Evolutionary conservation across 345 rosid species (phyloP).

Genomic region (Cardamine chenopodiifolia): DNA sequence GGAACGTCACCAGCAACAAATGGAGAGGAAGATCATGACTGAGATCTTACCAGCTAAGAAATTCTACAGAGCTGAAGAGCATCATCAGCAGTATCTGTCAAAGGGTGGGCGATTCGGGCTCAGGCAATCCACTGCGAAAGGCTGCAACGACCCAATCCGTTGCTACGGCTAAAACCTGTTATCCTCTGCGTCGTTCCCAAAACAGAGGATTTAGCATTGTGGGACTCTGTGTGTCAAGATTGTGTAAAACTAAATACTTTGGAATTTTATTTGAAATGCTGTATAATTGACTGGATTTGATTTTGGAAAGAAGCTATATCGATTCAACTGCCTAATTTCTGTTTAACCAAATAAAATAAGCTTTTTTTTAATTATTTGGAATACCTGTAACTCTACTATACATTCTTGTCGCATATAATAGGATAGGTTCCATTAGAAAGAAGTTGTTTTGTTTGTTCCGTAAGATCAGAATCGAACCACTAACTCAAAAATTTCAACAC

Average conservation of each 20-base stretch:
- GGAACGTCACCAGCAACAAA: slow-evolving; percentile 63
- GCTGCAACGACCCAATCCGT: slow-evolving; percentile 88
- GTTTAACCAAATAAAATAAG: too few species aligned
- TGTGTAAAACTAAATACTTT: slow-evolving; percentile 2
- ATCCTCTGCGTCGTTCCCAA: background rate
- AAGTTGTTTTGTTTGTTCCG: too few species aligned
- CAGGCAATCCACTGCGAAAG: slow-evolving; percentile 74
- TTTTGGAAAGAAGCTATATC: too few species aligned
- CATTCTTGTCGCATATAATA: too few species aligned
- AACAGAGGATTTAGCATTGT: slow-evolving; percentile 10
- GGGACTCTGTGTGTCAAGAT: background rate
- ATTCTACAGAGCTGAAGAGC: slow-evolving; percentile 89
- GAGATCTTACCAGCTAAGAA: slow-evolving; percentile 88
- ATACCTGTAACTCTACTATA: too few species aligned
- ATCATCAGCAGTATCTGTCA: slow-evolving; percentile 90
- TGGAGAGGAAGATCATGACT: slow-evolving; percentile 71
- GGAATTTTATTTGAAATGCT: background rate
- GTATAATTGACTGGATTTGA: background rate
- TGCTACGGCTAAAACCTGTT: slow-evolving; percentile 73
- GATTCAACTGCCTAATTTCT: too few species aligned
- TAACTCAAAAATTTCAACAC: too few species aligned
- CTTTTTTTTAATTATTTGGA: too few species aligned
- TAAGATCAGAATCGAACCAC: too few species aligned
- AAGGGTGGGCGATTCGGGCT: slow-evolving; percentile 87
- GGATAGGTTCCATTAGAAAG: too few species aligned